Percentiles rank a stretch among this genome's conserved stretches.
Evolutionary conservation across 2,329 filamentous ascomycete species (phyloP).

Genomic region (Fusarium sp.): DNA sequence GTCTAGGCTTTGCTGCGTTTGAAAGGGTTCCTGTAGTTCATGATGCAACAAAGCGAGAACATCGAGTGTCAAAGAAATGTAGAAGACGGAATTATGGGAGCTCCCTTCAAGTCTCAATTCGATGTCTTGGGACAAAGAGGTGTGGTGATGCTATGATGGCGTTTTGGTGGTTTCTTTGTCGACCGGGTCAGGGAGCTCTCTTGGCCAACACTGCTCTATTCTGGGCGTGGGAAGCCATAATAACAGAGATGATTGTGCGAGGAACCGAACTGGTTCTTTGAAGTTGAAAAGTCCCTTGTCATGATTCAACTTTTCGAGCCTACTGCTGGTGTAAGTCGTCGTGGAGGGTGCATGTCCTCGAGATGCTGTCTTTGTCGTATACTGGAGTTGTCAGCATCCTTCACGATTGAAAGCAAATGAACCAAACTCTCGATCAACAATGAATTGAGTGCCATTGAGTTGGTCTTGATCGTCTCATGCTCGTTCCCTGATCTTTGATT

Average conservation of each 20-base stretch:
- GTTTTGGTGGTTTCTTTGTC: slow-evolving; percentile 34
- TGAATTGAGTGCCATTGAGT: slow-evolving; percentile 16
- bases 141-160: slow-evolving; percentile 15
- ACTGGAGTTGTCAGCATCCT: slow-evolving; percentile 1
- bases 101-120: slow-evolving; percentile 14
- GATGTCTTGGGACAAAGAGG: slow-evolving; percentile 25
- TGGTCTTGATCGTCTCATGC: slow-evolving; percentile 21
- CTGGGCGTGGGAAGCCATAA: slow-evolving; percentile 8
- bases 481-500: slow-evolving; percentile 1
- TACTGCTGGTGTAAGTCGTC: slow-evolving; percentile 33
- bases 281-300: slow-evolving; percentile 7
- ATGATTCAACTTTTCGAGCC: slow-evolving; percentile 10
- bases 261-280: slow-evolving; percentile 24
- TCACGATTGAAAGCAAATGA: not conserved
- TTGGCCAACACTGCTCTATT: slow-evolving; percentile 12
- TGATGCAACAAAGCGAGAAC: slow-evolving; percentile 4
- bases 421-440: not conserved
- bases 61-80: slow-evolving; percentile 5
- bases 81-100: slow-evolving; percentile 24
- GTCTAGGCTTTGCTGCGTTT: not conserved
- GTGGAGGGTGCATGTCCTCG: not conserved
- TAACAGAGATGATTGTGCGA: slow-evolving; percentile 2
- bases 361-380: slow-evolving; percentile 25
- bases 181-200: not conserved
- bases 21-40: slow-evolving; percentile 1